Conservation (phyloP, 2,329 filamentous ascomycete genomes). For the Arthrobotrys entomopaga region DNA sequence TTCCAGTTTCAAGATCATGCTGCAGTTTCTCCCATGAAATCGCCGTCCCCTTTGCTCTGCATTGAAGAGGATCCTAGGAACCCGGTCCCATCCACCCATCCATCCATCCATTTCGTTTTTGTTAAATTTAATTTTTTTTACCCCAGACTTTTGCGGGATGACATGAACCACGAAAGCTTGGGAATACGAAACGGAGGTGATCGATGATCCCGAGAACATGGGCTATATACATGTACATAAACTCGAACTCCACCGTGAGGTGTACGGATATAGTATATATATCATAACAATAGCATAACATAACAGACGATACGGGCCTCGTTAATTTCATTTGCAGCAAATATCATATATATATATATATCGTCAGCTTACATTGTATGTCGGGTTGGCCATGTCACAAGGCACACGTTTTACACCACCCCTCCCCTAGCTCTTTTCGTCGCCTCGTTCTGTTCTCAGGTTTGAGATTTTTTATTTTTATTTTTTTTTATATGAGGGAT, state of each 20-base stretch:
- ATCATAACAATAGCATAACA: background rate
- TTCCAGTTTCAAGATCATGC: constrained; percentile 1
- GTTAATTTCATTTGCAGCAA: background rate
- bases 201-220: constrained; percentile 45
- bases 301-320: no score
- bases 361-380: constrained; percentile 51
- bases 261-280: no score
- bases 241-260: no score
- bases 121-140: constrained; percentile 29
- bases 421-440: constrained; percentile 1
- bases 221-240: constrained; percentile 6
- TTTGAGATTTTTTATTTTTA: constrained; percentile 21
- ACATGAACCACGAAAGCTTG: constrained; percentile 13
- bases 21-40: constrained; percentile 17
- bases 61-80: background rate
- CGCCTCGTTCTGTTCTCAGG: constrained; percentile 28
- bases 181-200: constrained; percentile 45
- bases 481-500: constrained; percentile 54
- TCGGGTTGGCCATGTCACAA: constrained; percentile 56
- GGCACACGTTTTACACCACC: constrained; percentile 39
- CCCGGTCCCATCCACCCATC: constrained; percentile 11
- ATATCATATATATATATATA: constrained; percentile 3
- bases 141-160: constrained; percentile 40
- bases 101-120: constrained; percentile 34
- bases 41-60: background rate